phyloP scores from a whole-genome alignment of 2,329 filamentous ascomycete genomes.

The Corniculantispora saksenae region DNA sequence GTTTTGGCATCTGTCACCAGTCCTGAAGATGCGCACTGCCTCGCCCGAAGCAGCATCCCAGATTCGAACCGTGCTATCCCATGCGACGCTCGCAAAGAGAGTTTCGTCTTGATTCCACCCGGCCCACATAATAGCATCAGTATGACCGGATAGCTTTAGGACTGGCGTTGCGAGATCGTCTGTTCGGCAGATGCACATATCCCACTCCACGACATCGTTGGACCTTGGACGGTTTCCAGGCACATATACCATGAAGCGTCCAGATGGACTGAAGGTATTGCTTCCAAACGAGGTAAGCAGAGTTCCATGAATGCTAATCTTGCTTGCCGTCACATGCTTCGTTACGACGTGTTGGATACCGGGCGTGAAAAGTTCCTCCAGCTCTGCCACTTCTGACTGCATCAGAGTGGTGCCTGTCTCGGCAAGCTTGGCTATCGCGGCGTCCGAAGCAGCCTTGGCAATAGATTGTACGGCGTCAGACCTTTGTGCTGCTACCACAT shows the following conservation, averaged over 20 bases:
- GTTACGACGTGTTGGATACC: background rate
- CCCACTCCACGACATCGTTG: background rate
- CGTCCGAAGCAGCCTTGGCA: background rate
- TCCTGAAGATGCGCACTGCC: background rate
- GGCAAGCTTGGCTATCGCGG: background rate
- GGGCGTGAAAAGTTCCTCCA: background rate
- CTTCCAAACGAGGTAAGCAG: background rate
- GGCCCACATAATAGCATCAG: constrained; percentile 13
- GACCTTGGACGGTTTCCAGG: background rate
- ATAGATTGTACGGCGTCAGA: too few relatives aligned
- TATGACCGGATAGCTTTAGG: constrained; percentile 7
- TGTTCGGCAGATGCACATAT: background rate
- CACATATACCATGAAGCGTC: constrained; percentile 1
- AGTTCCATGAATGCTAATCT: background rate
- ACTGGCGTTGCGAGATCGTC: background rate
- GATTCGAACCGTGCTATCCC: constrained; percentile 13
- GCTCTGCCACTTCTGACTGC: background rate
- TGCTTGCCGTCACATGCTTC: background rate
- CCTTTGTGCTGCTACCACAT: background rate
- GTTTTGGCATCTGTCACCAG: constrained; percentile 8
- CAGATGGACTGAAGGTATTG: constrained; percentile 4
- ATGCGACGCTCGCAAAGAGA: constrained; percentile 11
- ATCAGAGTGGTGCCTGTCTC: background rate
- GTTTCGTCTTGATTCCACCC: constrained; percentile 18
- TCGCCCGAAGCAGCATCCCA: constrained; percentile 17